Evolutionary conservation across 148 eudicot genomes (phyloP), one percentile per base, ranked within the genome.

Genomic region (Spergularia bocconei): DNA sequence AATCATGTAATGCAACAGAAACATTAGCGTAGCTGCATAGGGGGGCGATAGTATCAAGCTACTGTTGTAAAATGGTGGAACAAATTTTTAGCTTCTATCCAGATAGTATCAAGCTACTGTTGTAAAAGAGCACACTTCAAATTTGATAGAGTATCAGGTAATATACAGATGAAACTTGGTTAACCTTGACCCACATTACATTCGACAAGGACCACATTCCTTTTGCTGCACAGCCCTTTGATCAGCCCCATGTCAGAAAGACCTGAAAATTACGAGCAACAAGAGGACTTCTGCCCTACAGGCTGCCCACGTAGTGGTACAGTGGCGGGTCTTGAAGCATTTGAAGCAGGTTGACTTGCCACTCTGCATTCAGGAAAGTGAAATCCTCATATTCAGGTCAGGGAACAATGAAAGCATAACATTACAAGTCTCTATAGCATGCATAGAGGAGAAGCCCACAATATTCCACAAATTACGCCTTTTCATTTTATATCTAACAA

Each of bases 251-350:
- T 59, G 60, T 58, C 75, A 60, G 69, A 50, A 11, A 2, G 51
- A 60, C 50, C 55, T 16, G 50, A 3, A 55, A 38, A 78, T 84
- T 77, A 83, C 55, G 93, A 87, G 83, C 95, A 90, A 81, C 95
- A 88, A 38, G 85, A 79, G 65, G 85, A 79, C 80, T 86, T 86
- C 86, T 88, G 85, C 67, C 80, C 87, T 58, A 90, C 90, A 33
- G 95, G 91, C 82, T 90, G 95, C 51, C 95, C 95, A 25, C 85
- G 87, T 23, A 90, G 78, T 75, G 90, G 95, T 75, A 90, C 95
- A 8, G 91, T 85, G 4, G 87, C 84, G 19, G 95, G 90, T 81
- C 86, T 86, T 10, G 84, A 79, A 57, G 83, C 83, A 77, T 66
- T 85, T 33, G 84, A 69, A 2, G 87, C 85, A 39, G 95, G 95